phyloP scores from a whole-genome alignment of 2,329 filamentous ascomycete genomes.

The Monilinia polystroma region DNA sequence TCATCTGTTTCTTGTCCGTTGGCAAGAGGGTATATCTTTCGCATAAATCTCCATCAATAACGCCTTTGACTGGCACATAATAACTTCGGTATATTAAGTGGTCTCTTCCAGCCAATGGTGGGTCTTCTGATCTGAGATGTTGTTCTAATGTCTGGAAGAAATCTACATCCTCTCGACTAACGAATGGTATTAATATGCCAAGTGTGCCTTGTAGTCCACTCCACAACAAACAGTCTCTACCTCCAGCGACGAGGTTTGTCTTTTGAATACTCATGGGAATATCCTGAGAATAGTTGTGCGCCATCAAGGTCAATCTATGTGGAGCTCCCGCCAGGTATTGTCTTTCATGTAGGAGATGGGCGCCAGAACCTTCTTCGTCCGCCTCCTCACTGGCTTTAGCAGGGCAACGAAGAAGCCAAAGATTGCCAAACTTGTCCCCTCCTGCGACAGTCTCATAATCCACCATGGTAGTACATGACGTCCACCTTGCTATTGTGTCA shows the following conservation, averaged over 20 bases:
- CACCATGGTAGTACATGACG: slow-evolving; percentile 86
- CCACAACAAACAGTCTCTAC: slow-evolving; percentile 90
- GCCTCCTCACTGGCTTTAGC: slow-evolving; percentile 82
- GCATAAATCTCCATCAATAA: slow-evolving; percentile 95
- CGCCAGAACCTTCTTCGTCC: slow-evolving; percentile 86
- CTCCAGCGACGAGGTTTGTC: slow-evolving; percentile 84
- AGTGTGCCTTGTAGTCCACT: slow-evolving; percentile 92
- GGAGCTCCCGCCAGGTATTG: slow-evolving; percentile 87
- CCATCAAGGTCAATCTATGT: slow-evolving; percentile 79
- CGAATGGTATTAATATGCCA: slow-evolving; percentile 88
- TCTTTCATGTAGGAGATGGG: slow-evolving; percentile 87
- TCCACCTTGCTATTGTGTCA: slow-evolving; percentile 87
- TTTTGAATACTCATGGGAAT: slow-evolving; percentile 89
- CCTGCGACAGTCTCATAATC: slow-evolving; percentile 96
- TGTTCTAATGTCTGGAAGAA: slow-evolving; percentile 96
- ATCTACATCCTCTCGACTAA: slow-evolving; percentile 88
- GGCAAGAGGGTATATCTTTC: slow-evolving; percentile 84
- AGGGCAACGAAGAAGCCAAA: slow-evolving; percentile 89
- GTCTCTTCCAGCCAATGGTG: slow-evolving; percentile 86
- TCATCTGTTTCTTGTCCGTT: slow-evolving; percentile 90
- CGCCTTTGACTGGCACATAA: slow-evolving; percentile 93
- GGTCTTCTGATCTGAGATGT: slow-evolving; percentile 80
- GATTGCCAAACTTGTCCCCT: slow-evolving; percentile 95
- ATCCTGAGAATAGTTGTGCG: slow-evolving; percentile 88
- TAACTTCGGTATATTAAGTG: slow-evolving; percentile 95